Base-by-base conservation (phyloP, 805 yeast species). In the Candida montana region DNA sequence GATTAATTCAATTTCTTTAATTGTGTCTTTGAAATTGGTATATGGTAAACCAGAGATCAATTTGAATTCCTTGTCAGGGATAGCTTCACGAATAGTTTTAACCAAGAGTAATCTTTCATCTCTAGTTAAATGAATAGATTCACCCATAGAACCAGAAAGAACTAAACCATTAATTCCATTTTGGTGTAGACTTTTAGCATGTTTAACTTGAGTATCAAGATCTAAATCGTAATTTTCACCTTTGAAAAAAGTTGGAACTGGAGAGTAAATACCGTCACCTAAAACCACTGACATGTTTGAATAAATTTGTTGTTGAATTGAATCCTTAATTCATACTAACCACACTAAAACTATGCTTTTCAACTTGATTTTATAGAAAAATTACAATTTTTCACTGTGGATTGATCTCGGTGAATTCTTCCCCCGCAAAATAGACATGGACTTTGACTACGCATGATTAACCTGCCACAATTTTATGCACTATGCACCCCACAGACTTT, bases 91-190 rank as follows among this genome's bases (percentile, higher is more conserved):
- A 15, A 65, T 49, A 2, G 54, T 45, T n/a, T 47, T 41, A 16
- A 65, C 54, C n/a, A 64, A 36, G 10, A 45, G 40, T n/a, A 48
- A 42, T 37, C 70, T 51, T 44, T 67, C 71, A 13, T 53, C 47
- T 21, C 53, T 41, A 5, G 62, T 58, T 39, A 65, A 48, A 42
- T 65, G 67, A 13, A 57, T 49, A 16, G 66, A 59, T 47, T 67
- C 71, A 10, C 71, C 71, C 60, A 65, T 64, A 5, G 69, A 64
- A 1, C 71, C 71, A 9, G 67, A 51, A 10, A 64, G 56, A 12
- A 65, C 67, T 20, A 65, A 47, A 18, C 68, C 67, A n/a, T 50
- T 48, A 23, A 67, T 58, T 7, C 69, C 69, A 26, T 47, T 49
- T 6, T 41, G 42, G 32, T 59, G 49, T 38, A 63, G 45, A 38